These are phyloP conservation scores for Colletotrichum tanaceti DNA, from an alignment of 2,329 filamentous ascomycete species.

Conservation along the genomic window DNA sequence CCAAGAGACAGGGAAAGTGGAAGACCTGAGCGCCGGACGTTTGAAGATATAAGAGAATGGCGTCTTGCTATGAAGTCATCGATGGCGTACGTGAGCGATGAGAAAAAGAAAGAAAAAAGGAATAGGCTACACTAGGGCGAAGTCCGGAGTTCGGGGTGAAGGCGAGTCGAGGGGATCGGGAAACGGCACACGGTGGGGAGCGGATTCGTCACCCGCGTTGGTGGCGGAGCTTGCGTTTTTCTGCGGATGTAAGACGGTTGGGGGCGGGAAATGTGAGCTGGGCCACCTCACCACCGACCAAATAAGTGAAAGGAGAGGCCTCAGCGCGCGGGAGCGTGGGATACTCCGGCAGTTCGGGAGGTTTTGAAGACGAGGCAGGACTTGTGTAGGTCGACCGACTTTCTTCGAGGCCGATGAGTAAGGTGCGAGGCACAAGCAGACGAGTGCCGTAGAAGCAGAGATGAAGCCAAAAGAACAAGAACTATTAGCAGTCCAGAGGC, in stretches of 20 bases:
- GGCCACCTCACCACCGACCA: conserved; percentile 13
- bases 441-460: neutral
- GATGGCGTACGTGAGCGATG: conserved; percentile 16
- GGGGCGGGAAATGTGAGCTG: conserved; percentile 19
- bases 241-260: conserved; percentile 27
- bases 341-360: conserved; percentile 16
- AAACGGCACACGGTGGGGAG: conserved; percentile 33
- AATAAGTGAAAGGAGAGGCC: conserved; percentile 2
- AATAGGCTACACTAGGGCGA: conserved; percentile 3
- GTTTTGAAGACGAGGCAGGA: neutral
- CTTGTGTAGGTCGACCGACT: neutral
- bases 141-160: conserved; percentile 5
- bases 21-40: conserved; percentile 1
- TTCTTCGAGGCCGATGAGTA: conserved; percentile 22
- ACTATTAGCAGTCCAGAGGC: neutral
- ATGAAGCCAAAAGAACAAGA: conserved; percentile 18
- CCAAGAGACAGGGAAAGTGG: neutral
- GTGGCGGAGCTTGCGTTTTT: conserved; percentile 35
- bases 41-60: conserved; percentile 20
- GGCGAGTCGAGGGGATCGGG: conserved; percentile 11
- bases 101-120: neutral
- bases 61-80: conserved; percentile 36
- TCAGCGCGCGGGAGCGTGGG: conserved; percentile 1
- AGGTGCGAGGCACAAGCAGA: conserved; percentile 3
- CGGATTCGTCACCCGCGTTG: conserved; percentile 38